A percentile compares a stretch with the other conserved stretches of the same genome.
phyloP scores from a whole-genome alignment of 2,329 filamentous ascomycete species.

The Hymenoscyphus fructigenus region DNA sequence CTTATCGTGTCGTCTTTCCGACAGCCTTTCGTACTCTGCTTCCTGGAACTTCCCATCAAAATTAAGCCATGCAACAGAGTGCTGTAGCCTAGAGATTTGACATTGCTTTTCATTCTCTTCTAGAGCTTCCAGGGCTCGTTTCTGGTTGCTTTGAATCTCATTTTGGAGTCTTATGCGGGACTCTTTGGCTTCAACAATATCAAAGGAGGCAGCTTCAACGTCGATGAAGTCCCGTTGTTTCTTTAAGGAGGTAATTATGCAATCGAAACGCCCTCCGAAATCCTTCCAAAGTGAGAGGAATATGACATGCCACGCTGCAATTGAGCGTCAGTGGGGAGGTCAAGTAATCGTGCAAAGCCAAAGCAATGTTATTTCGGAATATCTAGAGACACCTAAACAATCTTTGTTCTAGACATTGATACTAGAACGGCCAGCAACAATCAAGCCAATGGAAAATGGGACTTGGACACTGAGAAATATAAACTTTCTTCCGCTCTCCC shows the following conservation, averaged over 20 bases:
- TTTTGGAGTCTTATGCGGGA: conserved; percentile 12
- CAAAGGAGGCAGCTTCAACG: conserved; percentile 15
- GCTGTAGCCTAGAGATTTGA: conserved; percentile 8
- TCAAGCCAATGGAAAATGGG: too few species aligned
- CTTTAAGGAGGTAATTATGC: conserved; percentile 16
- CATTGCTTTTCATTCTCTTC: conserved; percentile 14
- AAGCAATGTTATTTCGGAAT: too few species aligned
- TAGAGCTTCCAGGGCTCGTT: not conserved
- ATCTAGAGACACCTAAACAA: too few species aligned
- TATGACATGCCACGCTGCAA: conserved; percentile 19
- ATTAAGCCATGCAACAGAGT: conserved; percentile 18
- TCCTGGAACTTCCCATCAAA: conserved; percentile 17
- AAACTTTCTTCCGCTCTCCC: too few species aligned
- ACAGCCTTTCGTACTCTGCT: conserved; percentile 5
- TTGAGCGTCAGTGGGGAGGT: not conserved
- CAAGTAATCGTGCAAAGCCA: not conserved
- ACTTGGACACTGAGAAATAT: too few species aligned
- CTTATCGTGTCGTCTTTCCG: conserved; percentile 9
- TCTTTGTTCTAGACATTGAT: too few species aligned
- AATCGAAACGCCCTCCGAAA: conserved; percentile 18
- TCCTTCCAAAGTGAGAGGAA: conserved; percentile 24
- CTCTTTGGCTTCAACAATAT: conserved; percentile 20
- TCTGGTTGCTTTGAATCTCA: conserved; percentile 10
- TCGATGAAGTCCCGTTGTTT: conserved; percentile 22
- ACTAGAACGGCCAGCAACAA: too few species aligned